Base-by-base conservation (phyloP, 1,284 basidiomycete genomes). In the Sporisorium sorghi region DNA sequence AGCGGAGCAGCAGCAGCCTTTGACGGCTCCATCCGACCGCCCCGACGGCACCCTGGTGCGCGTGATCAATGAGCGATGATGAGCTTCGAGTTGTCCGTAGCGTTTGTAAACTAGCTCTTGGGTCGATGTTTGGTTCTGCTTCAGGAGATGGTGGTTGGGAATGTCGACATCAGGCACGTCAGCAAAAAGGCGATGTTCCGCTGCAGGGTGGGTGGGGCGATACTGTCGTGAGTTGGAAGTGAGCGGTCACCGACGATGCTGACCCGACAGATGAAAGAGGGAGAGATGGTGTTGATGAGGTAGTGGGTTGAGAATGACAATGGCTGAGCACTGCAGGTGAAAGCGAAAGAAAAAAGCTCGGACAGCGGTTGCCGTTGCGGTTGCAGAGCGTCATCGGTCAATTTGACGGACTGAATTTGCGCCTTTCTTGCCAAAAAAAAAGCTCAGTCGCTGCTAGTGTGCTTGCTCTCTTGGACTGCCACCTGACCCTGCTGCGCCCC, bases 21-120 rank as follows among this genome's bases (percentile, higher is more conserved):
- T 52, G 64, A 57, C 39, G 60, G 65, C 47, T 68, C 65, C 71
- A 73, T 73, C 51, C 71, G 71, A 61, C 43, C 26, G 58, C 64
- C 64, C 46, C n/a, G 33, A 43, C 61, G 61, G 61, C 61, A 58
- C 60, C 28, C 39, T 50, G 30, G 60, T 57, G 66, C 54, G 24
- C 15, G 40, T 35, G 35, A 58, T 33, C 9, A n/a, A n/a, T n/a
- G n/a, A n/a, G n/a, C n/a, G n/a, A n/a, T n/a, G n/a, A n/a, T n/a
- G n/a, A n/a, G n/a, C 46, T 21, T 28, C 42, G 43, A 28, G 17
- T 43, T 14, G 52, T 24, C 26, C 42, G 35, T 33, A 21, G 35
- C 33, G 50, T 50, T 24, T 23, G 52, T 23, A n/a, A n/a, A n/a
- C n/a, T n/a, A n/a, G n/a, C n/a, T n/a, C n/a, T n/a, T n/a, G n/a